Base-by-base conservation (phyloP, 2,329 filamentous ascomycete genomes). In the Colletotrichum limetticola region DNA sequence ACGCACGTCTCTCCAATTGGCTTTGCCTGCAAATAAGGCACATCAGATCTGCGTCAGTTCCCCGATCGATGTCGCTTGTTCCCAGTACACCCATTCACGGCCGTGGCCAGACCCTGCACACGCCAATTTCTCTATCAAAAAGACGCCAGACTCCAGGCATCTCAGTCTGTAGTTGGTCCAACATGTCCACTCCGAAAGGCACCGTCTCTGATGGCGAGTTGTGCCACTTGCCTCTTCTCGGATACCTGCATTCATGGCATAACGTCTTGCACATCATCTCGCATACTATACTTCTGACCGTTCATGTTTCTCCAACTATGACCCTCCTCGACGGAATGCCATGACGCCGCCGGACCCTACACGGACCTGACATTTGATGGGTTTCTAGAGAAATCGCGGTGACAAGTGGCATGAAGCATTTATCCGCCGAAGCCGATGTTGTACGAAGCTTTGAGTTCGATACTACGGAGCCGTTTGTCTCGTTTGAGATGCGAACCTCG, bases 231-330 rank as follows among this genome's bases (percentile, higher is more conserved):
- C 61, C 58, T 64, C 49, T 42, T 74, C 65, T 72, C 68, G 72
- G 74, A 19, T 49, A 56, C 61, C 64, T 60, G 74, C 72, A 75
- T 71, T 68, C 32, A 72, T 66, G 61, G 74, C 69, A 76, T 79
- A 74, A 78, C 75, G 77, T 73, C 58, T 65, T 26, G 74, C 61
- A 65, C 71, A 68, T 74, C 72, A 74, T 75, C 73, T 53, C 74
- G 74, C 74, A 75, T 71, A 66, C 24, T 66, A 57, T 62, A 62
- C 69, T 56, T 68, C 66, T 59, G 22, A 49, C 63, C 53, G 46
- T 19, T 42, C 53, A n/a, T 49, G 57, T 61, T 66, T 66, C 67
- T 67, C 46, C n/a, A 30, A 24, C 22, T 22, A 64, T 16, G 55
- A 66, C 28, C 53, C 32, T 68, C 58, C 19, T 61, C 62, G 35